Percentiles rank a stretch among this genome's conserved stretches.
phyloP scores from a whole-genome alignment of 768 basidiomycete genomes.

The Dacryopinax spathularia region DNA sequence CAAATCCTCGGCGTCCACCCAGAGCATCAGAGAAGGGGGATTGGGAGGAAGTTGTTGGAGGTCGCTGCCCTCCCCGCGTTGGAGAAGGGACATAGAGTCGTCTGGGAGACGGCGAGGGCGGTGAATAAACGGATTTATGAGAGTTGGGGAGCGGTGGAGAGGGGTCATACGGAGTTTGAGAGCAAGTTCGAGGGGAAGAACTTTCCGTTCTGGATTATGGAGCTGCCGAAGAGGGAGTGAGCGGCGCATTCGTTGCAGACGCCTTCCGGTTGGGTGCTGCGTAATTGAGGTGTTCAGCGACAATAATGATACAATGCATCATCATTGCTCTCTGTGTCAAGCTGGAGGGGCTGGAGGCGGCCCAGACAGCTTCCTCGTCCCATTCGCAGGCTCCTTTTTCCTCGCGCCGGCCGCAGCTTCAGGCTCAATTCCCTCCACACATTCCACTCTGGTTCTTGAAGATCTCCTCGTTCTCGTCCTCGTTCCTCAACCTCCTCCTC shows the following conservation, averaged over 20 bases:
- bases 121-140: neutral
- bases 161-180: neutral
- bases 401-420: neutral
- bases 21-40: neutral
- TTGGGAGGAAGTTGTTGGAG: neutral
- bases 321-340: too few species aligned
- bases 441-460: slow-evolving; percentile 7
- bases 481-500: slow-evolving; percentile 33
- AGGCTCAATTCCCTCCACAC: slow-evolving; percentile 6
- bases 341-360: too few species aligned
- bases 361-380: neutral
- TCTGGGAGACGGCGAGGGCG: neutral
- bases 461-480: slow-evolving; percentile 31
- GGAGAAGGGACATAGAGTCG: neutral
- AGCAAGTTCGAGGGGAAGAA: neutral
- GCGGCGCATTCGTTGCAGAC: too few species aligned
- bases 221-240: neutral
- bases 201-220: neutral
- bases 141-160: neutral
- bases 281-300: too few species aligned
- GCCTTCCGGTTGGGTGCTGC: too few species aligned
- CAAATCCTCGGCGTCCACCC: neutral
- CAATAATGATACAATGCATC: too few species aligned
- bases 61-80: neutral
- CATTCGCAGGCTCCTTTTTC: too few species aligned